These are phyloP conservation scores for Botrytis galanthina DNA, from an alignment of 2,329 filamentous ascomycete genomes.

Conservation along the genomic window DNA sequence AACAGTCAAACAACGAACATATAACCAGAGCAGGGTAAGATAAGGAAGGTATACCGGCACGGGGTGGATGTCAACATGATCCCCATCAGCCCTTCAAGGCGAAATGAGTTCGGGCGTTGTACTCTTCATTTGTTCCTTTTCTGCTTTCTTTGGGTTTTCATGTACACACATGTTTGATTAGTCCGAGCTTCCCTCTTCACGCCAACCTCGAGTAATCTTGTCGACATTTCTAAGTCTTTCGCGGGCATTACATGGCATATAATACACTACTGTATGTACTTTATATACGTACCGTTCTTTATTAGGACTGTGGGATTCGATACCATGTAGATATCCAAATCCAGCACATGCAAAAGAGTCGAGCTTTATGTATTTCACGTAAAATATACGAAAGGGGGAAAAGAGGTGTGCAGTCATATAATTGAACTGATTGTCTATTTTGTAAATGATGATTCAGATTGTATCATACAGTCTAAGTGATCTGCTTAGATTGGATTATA, in stretches of 20 bases:
- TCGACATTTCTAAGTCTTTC: neutral
- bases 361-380: neutral
- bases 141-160: neutral
- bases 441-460: neutral
- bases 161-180: neutral
- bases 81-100: conserved; percentile 20
- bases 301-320: neutral
- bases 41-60: conserved; percentile 1
- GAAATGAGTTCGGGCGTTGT: neutral
- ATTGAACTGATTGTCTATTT: too few relatives aligned
- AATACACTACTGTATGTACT: neutral
- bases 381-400: neutral
- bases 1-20: neutral
- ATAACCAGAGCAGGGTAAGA: neutral
- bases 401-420: neutral
- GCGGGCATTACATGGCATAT: neutral
- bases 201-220: neutral
- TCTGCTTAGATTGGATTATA: neutral
- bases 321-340: neutral
- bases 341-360: neutral
- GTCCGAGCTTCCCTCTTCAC: neutral
- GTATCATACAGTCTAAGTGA: neutral
- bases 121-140: neutral
- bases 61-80: conserved; percentile 8
- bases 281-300: neutral